phyloP scores from a whole-genome alignment of 2,329 filamentous ascomycete species.

The Pezicula radicicola region DNA sequence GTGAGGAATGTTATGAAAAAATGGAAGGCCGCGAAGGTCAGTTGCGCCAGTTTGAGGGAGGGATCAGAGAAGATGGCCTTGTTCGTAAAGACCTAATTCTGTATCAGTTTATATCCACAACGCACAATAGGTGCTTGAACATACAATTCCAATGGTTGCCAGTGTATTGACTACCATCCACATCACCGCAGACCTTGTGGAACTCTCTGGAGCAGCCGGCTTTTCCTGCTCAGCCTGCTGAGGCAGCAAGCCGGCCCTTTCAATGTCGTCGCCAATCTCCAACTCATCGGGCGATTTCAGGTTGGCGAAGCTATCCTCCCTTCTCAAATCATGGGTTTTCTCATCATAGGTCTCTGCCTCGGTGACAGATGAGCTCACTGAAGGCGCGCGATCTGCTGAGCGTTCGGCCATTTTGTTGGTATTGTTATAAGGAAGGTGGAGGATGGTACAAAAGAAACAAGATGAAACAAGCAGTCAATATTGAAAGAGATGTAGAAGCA shows the following conservation, averaged over 20 bases:
- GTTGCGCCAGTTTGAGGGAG: slow-evolving; percentile 57
- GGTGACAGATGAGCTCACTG: slow-evolving; percentile 23
- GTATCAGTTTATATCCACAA: neutral
- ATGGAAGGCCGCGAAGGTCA: slow-evolving; percentile 66
- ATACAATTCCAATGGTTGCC: slow-evolving; percentile 61
- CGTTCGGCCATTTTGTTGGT: slow-evolving; percentile 21
- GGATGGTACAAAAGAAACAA: neutral
- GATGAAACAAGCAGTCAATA: neutral
- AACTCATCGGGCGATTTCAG: slow-evolving; percentile 29
- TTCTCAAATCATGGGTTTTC: slow-evolving; percentile 13
- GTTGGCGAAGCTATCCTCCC: slow-evolving; percentile 20
- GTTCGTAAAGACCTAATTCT: slow-evolving; percentile 61
- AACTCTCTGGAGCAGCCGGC: slow-evolving; percentile 22
- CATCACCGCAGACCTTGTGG: slow-evolving; percentile 37
- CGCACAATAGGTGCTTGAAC: slow-evolving; percentile 16
- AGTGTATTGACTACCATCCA: slow-evolving; percentile 62
- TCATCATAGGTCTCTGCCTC: slow-evolving; percentile 24
- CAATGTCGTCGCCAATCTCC: slow-evolving; percentile 35
- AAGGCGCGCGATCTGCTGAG: slow-evolving; percentile 17
- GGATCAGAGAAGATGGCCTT: slow-evolving; percentile 67
- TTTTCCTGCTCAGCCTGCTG: slow-evolving; percentile 30
- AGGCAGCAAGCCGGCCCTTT: slow-evolving; percentile 39
- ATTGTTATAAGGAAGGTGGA: neutral
- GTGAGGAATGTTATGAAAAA: slow-evolving; percentile 64
- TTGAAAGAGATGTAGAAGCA: neutral